These are phyloP conservation scores for Mycena chlorophos DNA, from an alignment of 768 basidiomycete species.

Conservation along the genomic window DNA sequence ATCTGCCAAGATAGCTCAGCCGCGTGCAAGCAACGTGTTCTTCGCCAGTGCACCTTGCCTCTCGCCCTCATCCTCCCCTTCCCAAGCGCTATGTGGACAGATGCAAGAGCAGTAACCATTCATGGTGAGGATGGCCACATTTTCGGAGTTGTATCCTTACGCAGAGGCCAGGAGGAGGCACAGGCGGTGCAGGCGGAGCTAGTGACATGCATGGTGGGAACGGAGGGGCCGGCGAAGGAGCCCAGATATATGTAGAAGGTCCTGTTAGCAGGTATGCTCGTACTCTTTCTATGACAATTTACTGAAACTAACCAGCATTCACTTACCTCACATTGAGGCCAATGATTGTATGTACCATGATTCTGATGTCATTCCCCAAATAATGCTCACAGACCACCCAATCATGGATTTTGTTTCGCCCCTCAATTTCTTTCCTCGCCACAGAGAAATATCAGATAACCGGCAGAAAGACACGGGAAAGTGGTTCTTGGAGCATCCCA, in stretches of 20 bases:
- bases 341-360: neutral
- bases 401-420: constrained; percentile 4
- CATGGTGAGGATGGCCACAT: no score
- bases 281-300: neutral
- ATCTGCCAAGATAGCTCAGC: no score
- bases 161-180: no score
- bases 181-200: constrained; percentile 2
- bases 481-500: neutral
- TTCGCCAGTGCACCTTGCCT: no score
- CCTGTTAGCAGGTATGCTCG: neutral
- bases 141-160: no score
- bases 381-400: neutral
- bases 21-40: no score
- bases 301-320: neutral
- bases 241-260: neutral
- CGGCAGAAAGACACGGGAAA: neutral
- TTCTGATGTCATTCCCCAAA: neutral
- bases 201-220: constrained; percentile 1
- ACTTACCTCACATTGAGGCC: no score
- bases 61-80: no score
- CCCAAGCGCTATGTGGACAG: no score
- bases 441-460: neutral
- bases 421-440: constrained; percentile 5
- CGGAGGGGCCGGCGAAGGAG: neutral
- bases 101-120: no score